phyloP scores from a whole-genome alignment of 1,284 basidiomycete species.

The Moniliophthora roreri region DNA sequence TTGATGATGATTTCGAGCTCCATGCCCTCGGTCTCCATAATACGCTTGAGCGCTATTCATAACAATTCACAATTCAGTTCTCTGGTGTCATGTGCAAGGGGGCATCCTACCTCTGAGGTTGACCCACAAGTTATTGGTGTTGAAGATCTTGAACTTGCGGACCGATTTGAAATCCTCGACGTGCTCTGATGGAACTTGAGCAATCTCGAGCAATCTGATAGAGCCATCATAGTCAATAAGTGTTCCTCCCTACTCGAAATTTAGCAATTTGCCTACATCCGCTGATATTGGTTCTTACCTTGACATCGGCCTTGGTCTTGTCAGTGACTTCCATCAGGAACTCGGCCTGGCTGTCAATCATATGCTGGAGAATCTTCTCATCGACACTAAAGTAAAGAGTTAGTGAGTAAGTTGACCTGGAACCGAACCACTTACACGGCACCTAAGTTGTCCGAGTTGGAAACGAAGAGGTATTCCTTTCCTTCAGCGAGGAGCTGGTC shows the following conservation, averaged over 20 bases:
- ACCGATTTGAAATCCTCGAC: conserved; percentile 98
- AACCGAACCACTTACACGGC: conserved; percentile 76
- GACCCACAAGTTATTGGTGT: conserved; percentile 98
- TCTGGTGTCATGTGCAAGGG: neutral
- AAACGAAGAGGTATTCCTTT: conserved; percentile 99
- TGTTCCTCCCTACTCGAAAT: conserved; percentile 77
- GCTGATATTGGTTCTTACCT: conserved; percentile 39
- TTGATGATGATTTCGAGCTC: conserved; percentile 95
- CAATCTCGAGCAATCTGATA: conserved; percentile 95
- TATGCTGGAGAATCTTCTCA: conserved; percentile 84
- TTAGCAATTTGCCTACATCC: neutral
- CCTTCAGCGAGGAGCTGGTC: conserved; percentile 94
- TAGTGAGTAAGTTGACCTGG: conserved; percentile 11
- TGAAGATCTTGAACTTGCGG: conserved; percentile 95
- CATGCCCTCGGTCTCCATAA: conserved; percentile 91
- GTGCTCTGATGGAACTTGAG: conserved; percentile 97
- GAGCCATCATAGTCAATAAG: conserved; percentile 96
- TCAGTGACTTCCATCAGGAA: conserved; percentile 99
- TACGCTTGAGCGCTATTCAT: conserved; percentile 80
- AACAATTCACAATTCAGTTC: conserved; percentile 12
- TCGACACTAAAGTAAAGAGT: conserved; percentile 58
- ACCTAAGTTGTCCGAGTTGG: conserved; percentile 98
- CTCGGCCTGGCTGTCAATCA: conserved; percentile 86
- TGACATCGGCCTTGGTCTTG: conserved; percentile 99
- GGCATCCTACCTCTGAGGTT: conserved; percentile 69